A percentile compares a stretch with the other conserved stretches of the same genome.
These are phyloP conservation scores for Phlegmacium glaucopus DNA, from an alignment of 768 basidiomycete species.

Conservation along the genomic window DNA sequence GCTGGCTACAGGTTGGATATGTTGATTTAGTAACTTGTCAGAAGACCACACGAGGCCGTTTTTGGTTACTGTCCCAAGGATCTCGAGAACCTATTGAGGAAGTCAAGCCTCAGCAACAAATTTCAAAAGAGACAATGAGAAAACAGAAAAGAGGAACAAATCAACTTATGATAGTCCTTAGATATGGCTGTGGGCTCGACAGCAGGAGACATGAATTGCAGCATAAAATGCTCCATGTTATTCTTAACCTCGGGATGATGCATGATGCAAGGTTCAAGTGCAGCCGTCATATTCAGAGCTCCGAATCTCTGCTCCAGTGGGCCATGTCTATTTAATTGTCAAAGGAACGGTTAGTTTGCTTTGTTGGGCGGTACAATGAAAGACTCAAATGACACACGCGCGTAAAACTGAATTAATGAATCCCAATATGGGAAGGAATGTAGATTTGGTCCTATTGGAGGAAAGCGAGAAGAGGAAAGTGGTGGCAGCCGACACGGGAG, in stretches of 20 bases:
- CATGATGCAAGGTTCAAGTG: conserved; percentile 77
- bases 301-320: conserved; percentile 65
- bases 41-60: conserved; percentile 66
- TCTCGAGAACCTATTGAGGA: conserved; percentile 64
- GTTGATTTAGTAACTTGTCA: conserved; percentile 65
- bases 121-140: too few relatives aligned
- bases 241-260: conserved; percentile 76
- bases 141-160: not conserved
- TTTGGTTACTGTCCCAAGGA: conserved; percentile 73
- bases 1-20: conserved; percentile 63
- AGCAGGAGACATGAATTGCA: conserved; percentile 74
- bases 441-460: conserved; percentile 75
- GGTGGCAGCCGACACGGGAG: conserved; percentile 75
- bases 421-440: conserved; percentile 75
- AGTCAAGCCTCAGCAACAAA: not conserved
- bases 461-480: conserved; percentile 78
- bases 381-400: conserved; percentile 25
- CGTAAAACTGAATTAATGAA: conserved; percentile 75
- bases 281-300: conserved; percentile 78
- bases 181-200: conserved; percentile 58
- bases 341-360: too few relatives aligned
- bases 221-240: conserved; percentile 75
- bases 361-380: too few relatives aligned
- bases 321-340: conserved; percentile 19
- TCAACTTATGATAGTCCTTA: conserved; percentile 69